phyloP scores from a whole-genome alignment of 441 rosid genomes.

The Jatropha multifida region DNA sequence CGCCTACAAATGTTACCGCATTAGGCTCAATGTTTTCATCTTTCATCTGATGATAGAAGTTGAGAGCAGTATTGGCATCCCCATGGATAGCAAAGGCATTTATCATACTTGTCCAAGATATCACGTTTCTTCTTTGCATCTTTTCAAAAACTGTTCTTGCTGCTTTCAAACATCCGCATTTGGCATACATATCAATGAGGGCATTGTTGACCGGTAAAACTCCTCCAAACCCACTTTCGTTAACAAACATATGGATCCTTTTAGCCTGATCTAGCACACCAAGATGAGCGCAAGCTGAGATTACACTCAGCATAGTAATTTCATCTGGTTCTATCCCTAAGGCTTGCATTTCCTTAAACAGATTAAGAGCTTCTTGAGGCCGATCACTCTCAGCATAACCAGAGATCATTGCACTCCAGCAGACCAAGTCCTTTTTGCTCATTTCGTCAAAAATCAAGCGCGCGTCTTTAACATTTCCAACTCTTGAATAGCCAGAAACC shows the following conservation, averaged over 20 bases:
- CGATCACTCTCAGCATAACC: constrained; percentile 47
- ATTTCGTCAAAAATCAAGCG: constrained; percentile 54
- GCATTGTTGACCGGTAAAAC: constrained; percentile 48
- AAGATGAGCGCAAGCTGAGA: constrained; percentile 62
- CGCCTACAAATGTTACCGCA: constrained; percentile 57
- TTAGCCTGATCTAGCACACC: constrained; percentile 54
- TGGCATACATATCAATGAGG: constrained; percentile 65
- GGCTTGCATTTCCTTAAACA: constrained; percentile 41
- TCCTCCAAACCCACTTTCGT: constrained; percentile 35
- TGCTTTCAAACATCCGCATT: constrained; percentile 53
- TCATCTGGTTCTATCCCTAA: constrained; percentile 62
- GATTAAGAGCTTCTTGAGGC: constrained; percentile 40
- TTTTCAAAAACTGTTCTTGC: constrained; percentile 49
- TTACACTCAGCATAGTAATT: constrained; percentile 53
- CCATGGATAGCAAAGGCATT: constrained; percentile 63
- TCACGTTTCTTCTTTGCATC: constrained; percentile 42
- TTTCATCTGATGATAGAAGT: constrained; percentile 53
- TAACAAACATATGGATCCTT: constrained; percentile 43
- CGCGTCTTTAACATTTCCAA: constrained; percentile 37
- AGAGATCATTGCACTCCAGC: constrained; percentile 58
- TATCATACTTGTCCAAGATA: constrained; percentile 69
- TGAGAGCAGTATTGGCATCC: constrained; percentile 51
- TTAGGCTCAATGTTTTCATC: constrained; percentile 44
- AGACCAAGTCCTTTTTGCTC: constrained; percentile 28
- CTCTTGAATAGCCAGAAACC: constrained; percentile 56